Evolutionary conservation across 768 basidiomycete species (phyloP), one percentile per base, ranked within the genome.

Genomic region (Epithele typhae): DNA sequence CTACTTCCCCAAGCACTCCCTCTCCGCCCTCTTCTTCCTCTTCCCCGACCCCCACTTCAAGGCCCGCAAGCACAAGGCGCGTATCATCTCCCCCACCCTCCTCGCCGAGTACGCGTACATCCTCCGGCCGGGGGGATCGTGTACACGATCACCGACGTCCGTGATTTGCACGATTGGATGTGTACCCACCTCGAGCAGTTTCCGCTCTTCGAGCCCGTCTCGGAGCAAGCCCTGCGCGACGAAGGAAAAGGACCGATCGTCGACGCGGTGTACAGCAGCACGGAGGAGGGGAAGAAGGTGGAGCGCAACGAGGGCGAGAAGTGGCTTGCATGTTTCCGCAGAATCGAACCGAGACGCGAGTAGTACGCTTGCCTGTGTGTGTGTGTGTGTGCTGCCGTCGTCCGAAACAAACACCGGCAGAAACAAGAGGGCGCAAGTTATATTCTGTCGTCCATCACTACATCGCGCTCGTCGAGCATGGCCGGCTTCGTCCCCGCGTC

Each of bases 31-130:
- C 40, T 99, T 99, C 71, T 98, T 99, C 73, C 79, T 98, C 48
- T 99, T 98, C 68, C 96, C 96, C 34, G 96, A 99, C 67, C 96
- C 96, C 0, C 96, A 98, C 65, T 99, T 99, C 79, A 98, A 99
- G 66, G 76, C 80, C 8, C 84, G 94, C 58, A 99, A 99, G 66
- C 95, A 98, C 75, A 99, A 99, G 71, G 95, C 95, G 2, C 85
- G 96, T 61, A 98, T 98, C 63, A 94, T 98, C 62, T 96, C 94
- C 43, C 89, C 92, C 5, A 94, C 95, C n/a, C 77, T 99, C 24
- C 78, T 98, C 17, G 93, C 96, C 21, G 96, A 99, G 63, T 99
- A 99, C 56, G 95, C 96, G 4, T 96, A 91, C 62, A 87, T 89
- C 19, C 79, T 99, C 35, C 78, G 81, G 22, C 89, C 89, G 0